phyloP scores from a whole-genome alignment of 768 basidiomycete genomes.

The Suillus bovinus region DNA sequence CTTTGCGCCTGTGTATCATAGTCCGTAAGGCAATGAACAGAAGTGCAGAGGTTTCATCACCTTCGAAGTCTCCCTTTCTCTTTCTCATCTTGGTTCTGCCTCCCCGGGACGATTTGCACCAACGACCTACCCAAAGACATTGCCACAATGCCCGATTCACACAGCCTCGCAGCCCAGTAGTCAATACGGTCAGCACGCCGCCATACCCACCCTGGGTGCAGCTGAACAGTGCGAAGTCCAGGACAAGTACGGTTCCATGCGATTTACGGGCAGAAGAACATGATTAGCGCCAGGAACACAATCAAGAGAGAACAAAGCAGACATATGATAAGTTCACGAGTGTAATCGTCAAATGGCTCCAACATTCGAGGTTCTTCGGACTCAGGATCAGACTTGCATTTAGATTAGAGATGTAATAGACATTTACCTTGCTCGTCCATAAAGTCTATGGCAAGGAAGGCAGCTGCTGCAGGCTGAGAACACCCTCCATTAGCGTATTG shows the following conservation, averaged over 20 bases:
- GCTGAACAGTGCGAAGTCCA: constrained; percentile 40
- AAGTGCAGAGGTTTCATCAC: background rate
- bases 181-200: constrained; percentile 24
- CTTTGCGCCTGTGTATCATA: constrained; percentile 13
- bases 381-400: background rate
- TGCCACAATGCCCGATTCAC: background rate
- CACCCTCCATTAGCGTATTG: background rate
- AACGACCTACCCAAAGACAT: background rate
- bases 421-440: background rate
- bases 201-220: constrained; percentile 42
- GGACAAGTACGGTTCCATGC: constrained; percentile 47
- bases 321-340: constrained; percentile 4
- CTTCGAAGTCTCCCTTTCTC: constrained; percentile 18
- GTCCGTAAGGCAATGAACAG: background rate
- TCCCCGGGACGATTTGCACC: background rate
- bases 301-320: background rate
- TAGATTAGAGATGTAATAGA: background rate
- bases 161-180: background rate
- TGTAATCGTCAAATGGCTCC: constrained; percentile 3
- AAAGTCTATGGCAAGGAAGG: background rate
- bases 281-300: background rate
- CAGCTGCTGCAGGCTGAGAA: background rate
- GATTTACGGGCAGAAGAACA: constrained; percentile 24
- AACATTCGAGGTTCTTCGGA: background rate
- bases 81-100: background rate